These are phyloP conservation scores for Hyaloperonospora brassicae DNA, from an alignment of 352 stramenopile genomes.

Conservation along the genomic window DNA sequence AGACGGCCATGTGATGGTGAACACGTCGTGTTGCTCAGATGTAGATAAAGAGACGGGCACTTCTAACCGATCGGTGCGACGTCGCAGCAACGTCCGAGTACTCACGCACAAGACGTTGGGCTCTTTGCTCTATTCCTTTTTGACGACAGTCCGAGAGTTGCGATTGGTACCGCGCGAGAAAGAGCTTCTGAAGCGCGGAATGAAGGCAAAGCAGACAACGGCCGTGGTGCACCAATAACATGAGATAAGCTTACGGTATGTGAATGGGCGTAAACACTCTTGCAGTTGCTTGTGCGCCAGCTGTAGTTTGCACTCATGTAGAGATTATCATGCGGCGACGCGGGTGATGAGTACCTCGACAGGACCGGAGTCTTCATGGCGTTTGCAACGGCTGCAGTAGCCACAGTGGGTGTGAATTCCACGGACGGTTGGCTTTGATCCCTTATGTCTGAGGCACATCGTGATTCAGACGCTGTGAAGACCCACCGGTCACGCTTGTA, in stretches of 20 bases:
- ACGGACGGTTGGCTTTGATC: too few species aligned
- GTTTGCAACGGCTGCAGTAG: too few species aligned
- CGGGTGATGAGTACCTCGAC: too few species aligned
- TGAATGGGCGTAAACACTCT: too few species aligned
- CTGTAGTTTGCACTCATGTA: too few species aligned
- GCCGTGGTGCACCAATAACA: conserved; percentile 18
- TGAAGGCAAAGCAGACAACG: conserved; percentile 17
- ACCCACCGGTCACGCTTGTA: too few species aligned
- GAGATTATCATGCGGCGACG: too few species aligned
- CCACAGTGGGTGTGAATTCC: too few species aligned
- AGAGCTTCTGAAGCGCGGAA: conserved; percentile 40
- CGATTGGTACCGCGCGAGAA: conserved; percentile 67
- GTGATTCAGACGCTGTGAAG: too few species aligned
- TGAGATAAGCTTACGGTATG: conserved; percentile 15
- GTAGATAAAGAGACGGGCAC: conserved; percentile 12
- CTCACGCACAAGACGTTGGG: conserved; percentile 40
- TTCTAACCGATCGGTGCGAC: conserved; percentile 6
- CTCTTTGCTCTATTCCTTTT: conserved; percentile 58
- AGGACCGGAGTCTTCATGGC: too few species aligned
- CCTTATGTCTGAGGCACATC: too few species aligned
- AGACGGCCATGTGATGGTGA: conserved; percentile 34
- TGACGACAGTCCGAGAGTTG: conserved; percentile 72
- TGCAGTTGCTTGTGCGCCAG: too few species aligned
- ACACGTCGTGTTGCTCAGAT: conserved; percentile 20
- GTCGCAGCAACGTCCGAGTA: conserved; percentile 19